A percentile compares a stretch with the other conserved stretches of the same genome.
Evolutionary conservation across 108 stramenopile species (phyloP).

Genomic region (Craspedostauros australis): DNA sequence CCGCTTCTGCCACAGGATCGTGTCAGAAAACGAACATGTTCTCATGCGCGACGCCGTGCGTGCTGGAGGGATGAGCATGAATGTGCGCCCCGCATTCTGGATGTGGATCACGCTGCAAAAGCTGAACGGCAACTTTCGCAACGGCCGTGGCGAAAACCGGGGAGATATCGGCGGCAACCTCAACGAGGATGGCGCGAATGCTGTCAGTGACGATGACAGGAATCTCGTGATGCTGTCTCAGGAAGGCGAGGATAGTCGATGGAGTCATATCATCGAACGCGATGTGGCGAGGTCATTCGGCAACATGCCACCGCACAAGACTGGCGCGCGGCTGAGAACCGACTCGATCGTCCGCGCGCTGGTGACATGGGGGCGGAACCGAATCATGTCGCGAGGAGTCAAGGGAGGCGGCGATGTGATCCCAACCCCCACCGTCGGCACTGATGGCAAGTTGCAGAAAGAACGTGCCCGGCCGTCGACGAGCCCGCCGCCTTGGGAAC

Average conservation of each 20-base stretch:
- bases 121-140: slow-evolving; percentile 17
- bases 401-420: slow-evolving; percentile 41
- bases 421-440: slow-evolving; percentile 31
- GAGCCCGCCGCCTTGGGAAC: slow-evolving; percentile 54
- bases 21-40: slow-evolving; percentile 68
- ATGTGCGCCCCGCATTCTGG: slow-evolving; percentile 80
- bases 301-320: slow-evolving; percentile 86
- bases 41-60: slow-evolving; percentile 78
- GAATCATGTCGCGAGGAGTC: slow-evolving; percentile 57
- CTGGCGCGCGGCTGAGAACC: slow-evolving; percentile 52
- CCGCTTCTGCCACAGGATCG: slow-evolving; percentile 51
- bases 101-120: slow-evolving; percentile 75
- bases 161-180: too few relatives aligned
- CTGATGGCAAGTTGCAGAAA: neutral
- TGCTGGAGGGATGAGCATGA: slow-evolving; percentile 68
- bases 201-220: too few relatives aligned
- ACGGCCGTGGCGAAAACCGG: neutral
- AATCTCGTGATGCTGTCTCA: slow-evolving; percentile 33
- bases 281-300: slow-evolving; percentile 80
- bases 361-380: slow-evolving; percentile 71
- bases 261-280: slow-evolving; percentile 76
- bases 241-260: slow-evolving; percentile 54
- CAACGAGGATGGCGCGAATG: too few relatives aligned
- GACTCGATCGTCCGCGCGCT: slow-evolving; percentile 84
- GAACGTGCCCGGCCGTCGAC: slow-evolving; percentile 10